Conservation (phyloP, 306 rosid species). For the Prunus mira region DNA sequence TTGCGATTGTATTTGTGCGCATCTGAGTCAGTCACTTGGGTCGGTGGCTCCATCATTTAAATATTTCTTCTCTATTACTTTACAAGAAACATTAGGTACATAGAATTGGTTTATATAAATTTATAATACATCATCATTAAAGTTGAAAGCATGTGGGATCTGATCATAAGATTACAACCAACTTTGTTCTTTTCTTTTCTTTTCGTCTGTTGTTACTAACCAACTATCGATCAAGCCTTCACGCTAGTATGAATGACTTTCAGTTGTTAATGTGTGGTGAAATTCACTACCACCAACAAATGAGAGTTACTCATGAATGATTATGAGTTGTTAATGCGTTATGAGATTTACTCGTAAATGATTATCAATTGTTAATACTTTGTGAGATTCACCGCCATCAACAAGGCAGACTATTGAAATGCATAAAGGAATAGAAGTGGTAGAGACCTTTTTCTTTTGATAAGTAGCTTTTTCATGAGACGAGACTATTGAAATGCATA, state of each 20-base stretch:
- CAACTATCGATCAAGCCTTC: too few relatives aligned
- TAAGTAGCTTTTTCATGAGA: slow-evolving; percentile 16
- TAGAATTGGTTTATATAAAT: background rate
- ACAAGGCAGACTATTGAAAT: background rate
- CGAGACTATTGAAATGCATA: background rate
- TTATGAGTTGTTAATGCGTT: too few relatives aligned
- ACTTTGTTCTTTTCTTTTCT: background rate
- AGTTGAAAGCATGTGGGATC: slow-evolving; percentile 12
- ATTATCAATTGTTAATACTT: background rate
- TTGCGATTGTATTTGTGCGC: slow-evolving; percentile 17
- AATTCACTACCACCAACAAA: background rate
- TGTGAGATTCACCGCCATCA: background rate
- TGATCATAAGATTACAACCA: slow-evolving; percentile 1
- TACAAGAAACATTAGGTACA: background rate
- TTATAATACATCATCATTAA: slow-evolving; percentile 6
- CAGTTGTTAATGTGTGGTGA: background rate
- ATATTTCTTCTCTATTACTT: background rate
- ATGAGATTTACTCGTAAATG: too few relatives aligned
- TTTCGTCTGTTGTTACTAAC: background rate
- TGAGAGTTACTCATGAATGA: too few relatives aligned
- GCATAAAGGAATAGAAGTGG: background rate
- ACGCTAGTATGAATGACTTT: too few relatives aligned
- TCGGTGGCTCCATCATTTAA: slow-evolving; percentile 21
- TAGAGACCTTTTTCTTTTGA: background rate
- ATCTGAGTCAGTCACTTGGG: slow-evolving; percentile 18